Evolutionary conservation across 345 rosid genomes (phyloP), one percentile per base, ranked within the genome.

Genomic region (Citrus glauca): DNA sequence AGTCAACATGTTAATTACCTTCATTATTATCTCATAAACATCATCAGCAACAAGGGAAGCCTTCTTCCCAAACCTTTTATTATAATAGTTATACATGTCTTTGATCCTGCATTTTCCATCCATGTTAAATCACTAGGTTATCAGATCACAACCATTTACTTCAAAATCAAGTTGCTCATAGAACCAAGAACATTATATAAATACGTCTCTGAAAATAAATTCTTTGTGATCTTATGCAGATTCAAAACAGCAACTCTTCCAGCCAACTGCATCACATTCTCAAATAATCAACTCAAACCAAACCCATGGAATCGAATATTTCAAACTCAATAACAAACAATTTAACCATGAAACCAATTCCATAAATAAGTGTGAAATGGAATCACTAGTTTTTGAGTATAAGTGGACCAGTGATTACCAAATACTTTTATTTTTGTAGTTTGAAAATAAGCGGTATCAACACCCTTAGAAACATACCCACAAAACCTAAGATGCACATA

Each of bases 181-280:
- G 55, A 69, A 56, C 13, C 1, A 64, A 69, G 40, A 74, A 76
- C 50, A 76, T 69, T 59, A 72, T 11, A 13, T 0, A 64, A 98
- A 83, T 83, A 97, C 99, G 98, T 94, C 82, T 97, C 99, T 0
- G 99, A 97, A 79, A 97, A 97, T 1, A 87, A 89, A 42, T 93
- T 93, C 85, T 84, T 89, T 16, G 98, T 92, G 81, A 92, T 93
- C 89, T 95, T 95, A 81, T 95, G 97, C 74, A 93, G 90, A 88
- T 93, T 95, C 1, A 96, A 95, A 17, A 95, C 98, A 74, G 86
- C 97, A 81, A 95, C 90, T 81, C 99, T 91, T 0, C 98, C 98
- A 78, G 98, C 98, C 90, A 95, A 79, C 98, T 95, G 91, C 63
- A 77, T 64, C 37, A 84, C 59, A 69, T 25, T 1, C 7, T 1